These are phyloP conservation scores for Vaccinium vitisidaea DNA, from an alignment of 148 eudicot species.

Conservation along the genomic window DNA sequence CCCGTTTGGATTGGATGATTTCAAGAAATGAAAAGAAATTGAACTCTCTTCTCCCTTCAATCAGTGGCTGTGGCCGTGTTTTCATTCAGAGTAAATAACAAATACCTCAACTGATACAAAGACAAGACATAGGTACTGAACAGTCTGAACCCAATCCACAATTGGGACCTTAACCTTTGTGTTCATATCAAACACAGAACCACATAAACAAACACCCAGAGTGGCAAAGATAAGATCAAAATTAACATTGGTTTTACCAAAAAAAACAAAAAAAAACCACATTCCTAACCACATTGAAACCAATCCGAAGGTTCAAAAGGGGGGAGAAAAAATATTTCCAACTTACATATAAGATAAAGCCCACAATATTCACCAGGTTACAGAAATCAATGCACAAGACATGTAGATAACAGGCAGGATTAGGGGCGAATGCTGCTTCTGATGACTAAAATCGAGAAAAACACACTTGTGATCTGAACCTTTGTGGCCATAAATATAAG, in stretches of 20 bases:
- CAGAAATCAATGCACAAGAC: neutral
- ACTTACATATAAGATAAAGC: neutral
- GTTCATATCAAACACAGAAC: neutral
- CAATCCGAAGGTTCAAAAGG: neutral
- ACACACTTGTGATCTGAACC: neutral
- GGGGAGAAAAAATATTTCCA: neutral
- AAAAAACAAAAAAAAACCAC: neutral
- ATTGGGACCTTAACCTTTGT: neutral
- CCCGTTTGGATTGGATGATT: neutral
- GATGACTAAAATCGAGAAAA: neutral
- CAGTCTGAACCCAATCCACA: neutral
- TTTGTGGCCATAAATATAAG: neutral
- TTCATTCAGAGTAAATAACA: neutral
- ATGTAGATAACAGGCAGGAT: neutral
- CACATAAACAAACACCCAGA: constrained; percentile 3
- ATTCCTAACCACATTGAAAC: neutral
- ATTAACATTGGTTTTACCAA: neutral
- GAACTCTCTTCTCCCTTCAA: neutral
- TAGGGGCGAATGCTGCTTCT: neutral
- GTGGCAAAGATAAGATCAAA: neutral
- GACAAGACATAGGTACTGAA: neutral
- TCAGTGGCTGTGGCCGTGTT: neutral
- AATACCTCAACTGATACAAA: neutral
- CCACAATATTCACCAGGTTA: neutral
- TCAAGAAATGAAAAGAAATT: neutral